Evolutionary conservation across 225 moss, liverwort and hornwort species (phyloP), one percentile per base, ranked within the genome.

Genomic region (Thuidium tamariscinum): DNA sequence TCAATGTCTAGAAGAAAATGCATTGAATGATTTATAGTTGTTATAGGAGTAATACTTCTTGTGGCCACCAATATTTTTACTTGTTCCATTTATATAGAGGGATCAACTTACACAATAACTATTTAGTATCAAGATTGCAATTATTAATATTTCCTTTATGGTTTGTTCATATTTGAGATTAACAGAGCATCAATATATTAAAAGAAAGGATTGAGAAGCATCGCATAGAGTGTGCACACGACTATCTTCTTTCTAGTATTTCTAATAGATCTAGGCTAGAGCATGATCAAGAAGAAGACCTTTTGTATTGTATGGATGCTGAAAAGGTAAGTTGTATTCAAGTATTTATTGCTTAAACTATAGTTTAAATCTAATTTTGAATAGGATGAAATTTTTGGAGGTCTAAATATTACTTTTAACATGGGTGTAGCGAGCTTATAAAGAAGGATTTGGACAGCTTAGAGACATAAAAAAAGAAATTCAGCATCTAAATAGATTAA

Each of bases 391-490:
- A 67, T 87, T 20, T 21, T 19, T 60, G 4, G 6, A 27, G 11
- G 15, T 26, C 16, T 46, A 9, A 67, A 49, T 52, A 29, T 54
- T 1, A 63, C 66, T 72, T 80, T 4, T 61, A 8, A 48, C 48
- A 30, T 84, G 62, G 6, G 32, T 83, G 61, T 26, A 95, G 92
- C 79, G 70, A 37, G 85, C 83, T 19, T 96, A 96, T 77, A 96
- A 92, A 87, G 90, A 92, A 68, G 91, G 89, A 39, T 95, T 95
- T 59, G 90, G 79, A 18, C 88, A 88, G 3, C 80, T 96, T 25
- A 88, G 92, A 83, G 93, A 92, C 25, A 49, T 73, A 59, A 96
- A 96, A 75, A 95, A 94, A 83, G 90, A 96, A 70, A 95, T 95
- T 61, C 93, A 94, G 36, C 91, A 91, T 77, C 91, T 96, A 9